Evolutionary conservation across 2,329 filamentous ascomycete genomes (phyloP), one percentile per base, ranked within the genome.

Genomic region (Diaporthe sp.): DNA sequence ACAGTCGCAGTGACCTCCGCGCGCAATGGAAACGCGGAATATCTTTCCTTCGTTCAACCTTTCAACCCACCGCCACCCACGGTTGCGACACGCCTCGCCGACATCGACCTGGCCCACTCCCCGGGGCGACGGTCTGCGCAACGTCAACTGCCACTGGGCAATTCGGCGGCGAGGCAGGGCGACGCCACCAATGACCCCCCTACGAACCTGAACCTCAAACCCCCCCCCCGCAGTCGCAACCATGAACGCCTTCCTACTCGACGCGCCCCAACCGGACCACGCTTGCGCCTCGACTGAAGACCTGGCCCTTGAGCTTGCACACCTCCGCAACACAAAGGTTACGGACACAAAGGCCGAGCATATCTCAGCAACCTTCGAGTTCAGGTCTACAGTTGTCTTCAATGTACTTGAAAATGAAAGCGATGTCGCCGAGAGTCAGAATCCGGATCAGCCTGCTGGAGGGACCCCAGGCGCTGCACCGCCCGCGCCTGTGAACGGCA

Each of bases 271-370:
- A 70, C 37, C 72, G 13, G 82, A 79, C 69, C 75, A 78, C 30
- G 73, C 79, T 15, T 86, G 85, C 79, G 77, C 73, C 68, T 86
- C 84, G 8, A 74, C 84, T 58, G 84, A 87, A 25, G 87, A 91
- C 37, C 80, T 91, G 9, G 84, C 87, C 76, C 77, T 77, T 30
- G 84, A 85, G n/a, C 80, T 92, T 32, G 83, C 82, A 50, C 78
- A 79, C 10, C 75, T 84, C 0, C 79, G 90, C 59, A 79, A 81
- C 8, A 79, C 81, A 25, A 89, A 87, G 75, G 83, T 84, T 25
- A 85, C 86, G 6, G 82, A 84, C 15, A 87, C 83, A 27, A 87
- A 86, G 63, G 88, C 87, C 53, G 84, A 90, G 70, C 88, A 89
- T 76, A 80, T 89, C 15, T 83, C 85, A 10, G 79, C 83, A 25